A percentile compares a stretch with the other conserved stretches of the same genome.
phyloP scores from a whole-genome alignment of 495 filamentous ascomycete species.

The Penicillium robsamsonii region DNA sequence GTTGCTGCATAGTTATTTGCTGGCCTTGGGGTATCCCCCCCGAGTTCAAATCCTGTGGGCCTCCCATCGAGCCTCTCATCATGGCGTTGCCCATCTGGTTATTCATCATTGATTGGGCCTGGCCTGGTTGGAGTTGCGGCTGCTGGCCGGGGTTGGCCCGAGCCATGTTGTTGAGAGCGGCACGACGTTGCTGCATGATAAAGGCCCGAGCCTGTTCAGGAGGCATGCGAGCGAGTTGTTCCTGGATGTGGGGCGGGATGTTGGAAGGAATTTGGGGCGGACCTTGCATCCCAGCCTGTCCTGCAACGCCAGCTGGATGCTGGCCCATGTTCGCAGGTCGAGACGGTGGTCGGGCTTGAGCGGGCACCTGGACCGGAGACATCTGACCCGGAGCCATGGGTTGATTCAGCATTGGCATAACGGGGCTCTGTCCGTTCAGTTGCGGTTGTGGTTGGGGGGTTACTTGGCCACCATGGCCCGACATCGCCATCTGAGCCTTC shows the following conservation, averaged over 20 bases:
- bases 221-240: slow-evolving; percentile 36
- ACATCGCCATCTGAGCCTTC: slow-evolving; percentile 50
- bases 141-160: slow-evolving; percentile 33
- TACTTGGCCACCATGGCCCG: slow-evolving; percentile 37
- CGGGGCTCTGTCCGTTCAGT: slow-evolving; percentile 49
- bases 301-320: slow-evolving; percentile 29
- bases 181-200: slow-evolving; percentile 38
- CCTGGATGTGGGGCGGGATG: slow-evolving; percentile 36
- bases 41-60: slow-evolving; percentile 34
- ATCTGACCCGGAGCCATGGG: slow-evolving; percentile 52
- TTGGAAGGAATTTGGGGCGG: slow-evolving; percentile 36
- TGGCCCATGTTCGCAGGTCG: slow-evolving; percentile 36
- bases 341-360: slow-evolving; percentile 41
- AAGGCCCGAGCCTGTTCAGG: slow-evolving; percentile 37
- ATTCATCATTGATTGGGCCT: slow-evolving; percentile 39
- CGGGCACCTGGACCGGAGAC: slow-evolving; percentile 41
- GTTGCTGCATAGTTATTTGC: slow-evolving; percentile 39
- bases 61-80: slow-evolving; percentile 34
- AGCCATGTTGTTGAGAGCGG: slow-evolving; percentile 29
- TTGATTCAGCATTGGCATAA: slow-evolving; percentile 60
- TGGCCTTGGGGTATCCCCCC: slow-evolving; percentile 35
- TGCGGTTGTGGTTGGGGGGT: slow-evolving; percentile 39
- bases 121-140: slow-evolving; percentile 33
- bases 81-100: slow-evolving; percentile 36
- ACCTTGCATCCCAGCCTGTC: slow-evolving; percentile 35